Evolutionary conservation across 495 filamentous ascomycete genomes (phyloP).

Genomic region (Daldinia grandis): DNA sequence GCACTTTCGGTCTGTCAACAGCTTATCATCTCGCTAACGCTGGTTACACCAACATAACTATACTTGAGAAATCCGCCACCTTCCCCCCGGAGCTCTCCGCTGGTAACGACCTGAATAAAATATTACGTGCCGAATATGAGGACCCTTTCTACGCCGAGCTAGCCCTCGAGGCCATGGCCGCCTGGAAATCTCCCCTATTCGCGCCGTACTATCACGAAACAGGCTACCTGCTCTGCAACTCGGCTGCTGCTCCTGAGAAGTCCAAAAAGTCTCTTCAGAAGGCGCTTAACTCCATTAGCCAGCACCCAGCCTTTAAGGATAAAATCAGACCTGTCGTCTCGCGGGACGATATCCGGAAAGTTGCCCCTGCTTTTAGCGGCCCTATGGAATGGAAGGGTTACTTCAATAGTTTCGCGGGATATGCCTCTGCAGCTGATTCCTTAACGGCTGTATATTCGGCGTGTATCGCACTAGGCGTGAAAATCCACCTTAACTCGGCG

Average conservation of each 20-base stretch:
- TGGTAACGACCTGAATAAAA: constrained; percentile 64
- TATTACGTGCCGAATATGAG: constrained; percentile 64
- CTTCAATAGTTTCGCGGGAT: constrained; percentile 49
- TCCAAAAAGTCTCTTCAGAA: constrained; percentile 56
- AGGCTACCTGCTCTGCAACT: constrained; percentile 62
- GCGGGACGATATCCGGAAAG: constrained; percentile 49
- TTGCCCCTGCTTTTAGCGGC: constrained; percentile 57
- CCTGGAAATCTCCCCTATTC: constrained; percentile 52
- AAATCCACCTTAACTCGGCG: constrained; percentile 42
- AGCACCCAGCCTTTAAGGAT: constrained; percentile 47
- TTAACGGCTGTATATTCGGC: neutral
- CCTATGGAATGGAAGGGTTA: constrained; percentile 63
- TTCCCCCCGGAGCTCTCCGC: constrained; percentile 57
- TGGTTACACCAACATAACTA: constrained; percentile 55
- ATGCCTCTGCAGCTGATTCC: neutral
- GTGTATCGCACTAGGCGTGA: constrained; percentile 37
- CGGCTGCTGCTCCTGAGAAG: constrained; percentile 56
- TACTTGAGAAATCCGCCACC: constrained; percentile 55
- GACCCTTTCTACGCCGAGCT: constrained; percentile 63
- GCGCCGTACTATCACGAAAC: constrained; percentile 63
- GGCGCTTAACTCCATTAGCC: constrained; percentile 54
- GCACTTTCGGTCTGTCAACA: constrained; percentile 60
- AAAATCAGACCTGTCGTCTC: constrained; percentile 50
- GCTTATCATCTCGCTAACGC: constrained; percentile 57
- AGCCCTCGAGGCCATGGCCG: constrained; percentile 49